phyloP scores from a whole-genome alignment of 2,329 filamentous ascomycete species.

The Botryosphaeria agaves region DNA sequence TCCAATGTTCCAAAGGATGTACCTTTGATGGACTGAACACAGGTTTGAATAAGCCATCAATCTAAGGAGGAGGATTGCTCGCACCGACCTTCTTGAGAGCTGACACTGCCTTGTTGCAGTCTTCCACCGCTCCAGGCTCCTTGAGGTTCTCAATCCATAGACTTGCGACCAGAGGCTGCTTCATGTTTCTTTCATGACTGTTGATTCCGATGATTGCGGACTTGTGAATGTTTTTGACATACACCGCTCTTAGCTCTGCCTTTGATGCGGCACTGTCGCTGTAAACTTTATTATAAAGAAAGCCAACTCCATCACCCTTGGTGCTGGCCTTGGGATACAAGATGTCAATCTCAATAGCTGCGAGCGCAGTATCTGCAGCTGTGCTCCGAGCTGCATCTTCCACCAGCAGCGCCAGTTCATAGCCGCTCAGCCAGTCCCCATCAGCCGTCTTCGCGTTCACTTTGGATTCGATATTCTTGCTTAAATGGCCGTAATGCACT shows the following conservation, averaged over 20 bases:
- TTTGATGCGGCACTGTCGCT: too few species aligned
- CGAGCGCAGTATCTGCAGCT: slow-evolving; percentile 10
- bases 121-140: too few species aligned
- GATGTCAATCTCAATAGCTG: slow-evolving; percentile 34
- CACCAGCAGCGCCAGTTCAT: slow-evolving; percentile 8
- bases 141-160: slow-evolving; percentile 40
- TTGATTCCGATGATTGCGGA: slow-evolving; percentile 59
- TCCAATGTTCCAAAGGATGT: slow-evolving; percentile 31
- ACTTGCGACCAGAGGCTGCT: slow-evolving; percentile 48
- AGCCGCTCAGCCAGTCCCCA: slow-evolving; percentile 10
- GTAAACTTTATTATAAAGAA: slow-evolving; percentile 16
- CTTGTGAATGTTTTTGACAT: slow-evolving; percentile 40
- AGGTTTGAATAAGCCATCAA: too few species aligned
- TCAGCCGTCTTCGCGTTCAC: slow-evolving; percentile 17
- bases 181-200: slow-evolving; percentile 44
- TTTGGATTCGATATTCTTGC: slow-evolving; percentile 42
- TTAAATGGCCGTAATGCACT: slow-evolving; percentile 56
- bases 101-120: too few species aligned
- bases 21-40: slow-evolving; percentile 22
- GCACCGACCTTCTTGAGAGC: too few species aligned
- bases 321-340: slow-evolving; percentile 51
- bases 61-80: background rate
- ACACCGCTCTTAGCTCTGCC: too few species aligned
- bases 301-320: slow-evolving; percentile 41
- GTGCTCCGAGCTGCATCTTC: slow-evolving; percentile 9